phyloP scores from a whole-genome alignment of 228 moss, liverwort and hornwort species.

The Sphagnum fallax region DNA sequence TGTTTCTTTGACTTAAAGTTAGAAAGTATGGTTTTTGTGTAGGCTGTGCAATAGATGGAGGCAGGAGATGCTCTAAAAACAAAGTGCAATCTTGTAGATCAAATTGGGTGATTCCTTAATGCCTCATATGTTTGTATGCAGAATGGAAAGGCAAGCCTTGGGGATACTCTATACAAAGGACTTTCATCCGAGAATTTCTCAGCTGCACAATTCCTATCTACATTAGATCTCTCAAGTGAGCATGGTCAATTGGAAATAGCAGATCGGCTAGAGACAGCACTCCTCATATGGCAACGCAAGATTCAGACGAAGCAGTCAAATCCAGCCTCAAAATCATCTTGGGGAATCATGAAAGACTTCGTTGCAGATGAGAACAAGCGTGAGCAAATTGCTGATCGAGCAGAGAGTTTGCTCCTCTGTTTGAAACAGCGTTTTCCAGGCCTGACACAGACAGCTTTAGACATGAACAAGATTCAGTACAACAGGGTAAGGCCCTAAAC shows the following conservation, averaged over 20 bases:
- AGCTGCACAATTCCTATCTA: conserved; percentile 60
- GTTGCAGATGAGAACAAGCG: conserved; percentile 69
- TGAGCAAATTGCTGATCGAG: conserved; percentile 60
- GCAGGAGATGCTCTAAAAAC: too few species aligned
- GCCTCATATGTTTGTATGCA: conserved; percentile 13
- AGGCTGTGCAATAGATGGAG: too few species aligned
- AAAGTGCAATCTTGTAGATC: too few species aligned
- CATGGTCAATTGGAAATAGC: conserved; percentile 74
- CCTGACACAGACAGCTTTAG: conserved; percentile 81
- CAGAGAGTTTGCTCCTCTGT: conserved; percentile 66
- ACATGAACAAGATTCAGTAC: conserved; percentile 84
- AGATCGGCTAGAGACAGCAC: conserved; percentile 78
- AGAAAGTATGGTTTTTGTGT: too few species aligned
- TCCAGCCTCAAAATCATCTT: conserved; percentile 57
- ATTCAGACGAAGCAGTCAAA: conserved; percentile 50
- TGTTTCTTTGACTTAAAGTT: neutral
- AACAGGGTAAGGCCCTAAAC: conserved; percentile 49
- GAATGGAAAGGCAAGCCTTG: conserved; percentile 81
- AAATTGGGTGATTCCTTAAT: too few species aligned
- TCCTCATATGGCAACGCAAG: conserved; percentile 80
- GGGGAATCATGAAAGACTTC: conserved; percentile 78
- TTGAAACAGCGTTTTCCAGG: conserved; percentile 83
- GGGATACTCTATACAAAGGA: conserved; percentile 61
- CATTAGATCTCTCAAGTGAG: conserved; percentile 75
- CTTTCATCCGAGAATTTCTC: conserved; percentile 75